Base-by-base conservation (phyloP, 169 alveolate species). In the Neospora caninum region DNA sequence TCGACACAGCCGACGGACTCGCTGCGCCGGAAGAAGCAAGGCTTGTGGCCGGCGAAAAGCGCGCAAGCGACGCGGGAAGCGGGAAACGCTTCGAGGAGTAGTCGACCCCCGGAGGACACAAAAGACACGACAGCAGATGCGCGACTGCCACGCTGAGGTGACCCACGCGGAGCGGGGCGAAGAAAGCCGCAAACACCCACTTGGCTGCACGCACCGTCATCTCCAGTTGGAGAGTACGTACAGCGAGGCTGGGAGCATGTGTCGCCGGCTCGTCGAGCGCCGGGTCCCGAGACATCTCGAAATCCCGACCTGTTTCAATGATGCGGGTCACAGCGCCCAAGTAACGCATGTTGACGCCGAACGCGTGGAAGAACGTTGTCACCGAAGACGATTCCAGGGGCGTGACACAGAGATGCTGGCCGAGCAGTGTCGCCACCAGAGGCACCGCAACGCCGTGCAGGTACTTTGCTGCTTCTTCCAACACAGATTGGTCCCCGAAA, bases 311-410 rank as follows among this genome's bases (percentile, higher is more conserved):
- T 16, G 73, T 64, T 22, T 64, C 73, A 22, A 39, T 16, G 34
- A 39, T 36, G 58, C 13, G 49, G 38, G 88, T 25, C 88, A 80
- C 64, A 7, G 34, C 88, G 6, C 88, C 88, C 20, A 80, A 16
- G 88, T 80, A 80, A 18, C 88, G 88, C 88, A 80, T 38, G 58
- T 80, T 80, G 38, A 80, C 88, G 49, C 88, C 88, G 38, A 20
- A 80, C 36, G 34, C 16, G 58, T 80, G 88, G 58, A 80, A 80
- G 58, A 80, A 36, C 36, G 10, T 2, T 36, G 36, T 80, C 64
- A 80, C 18, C n/a, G 64, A 25, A 34, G 1, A 0, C 64, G 64
- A 39, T 16, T 80, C 88, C 64, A 80, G n/a, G 22, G 39, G 58
- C 31, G 34, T 36, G 31, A 25, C 38, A 36, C 38, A 25, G 31